Conservation (phyloP, 306 rosid species). For the Lotus japonicus region DNA sequence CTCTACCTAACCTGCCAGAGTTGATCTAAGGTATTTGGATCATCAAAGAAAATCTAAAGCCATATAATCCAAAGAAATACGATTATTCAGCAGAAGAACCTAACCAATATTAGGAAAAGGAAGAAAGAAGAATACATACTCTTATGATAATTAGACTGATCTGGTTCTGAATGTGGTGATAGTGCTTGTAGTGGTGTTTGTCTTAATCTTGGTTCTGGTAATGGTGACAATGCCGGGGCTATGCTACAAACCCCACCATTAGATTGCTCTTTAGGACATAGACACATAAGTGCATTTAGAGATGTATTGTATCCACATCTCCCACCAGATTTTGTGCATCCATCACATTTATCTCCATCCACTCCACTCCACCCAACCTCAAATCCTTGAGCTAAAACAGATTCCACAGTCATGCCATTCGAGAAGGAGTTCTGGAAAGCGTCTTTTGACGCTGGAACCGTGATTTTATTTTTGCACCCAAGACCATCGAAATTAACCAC, state of each 20-base stretch:
- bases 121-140: slow-evolving; percentile 26
- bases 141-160: not conserved
- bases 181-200: not conserved
- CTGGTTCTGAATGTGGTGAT: not conserved
- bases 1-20: not conserved
- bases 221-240: not conserved
- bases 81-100: not conserved
- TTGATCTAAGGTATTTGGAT: not conserved
- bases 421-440: not conserved
- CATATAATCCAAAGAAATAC: not conserved
- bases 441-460: not conserved
- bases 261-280: slow-evolving; percentile 17
- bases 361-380: slow-evolving; percentile 29
- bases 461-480: slow-evolving; percentile 16
- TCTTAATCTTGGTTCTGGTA: not conserved
- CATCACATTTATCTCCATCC: not conserved
- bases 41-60: not conserved
- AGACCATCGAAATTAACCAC: not conserved
- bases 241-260: not conserved
- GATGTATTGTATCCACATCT: slow-evolving; percentile 31
- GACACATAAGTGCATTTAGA: slow-evolving; percentile 12
- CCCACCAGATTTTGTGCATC: slow-evolving; percentile 20
- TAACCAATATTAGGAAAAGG: slow-evolving; percentile 4
- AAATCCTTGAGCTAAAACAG: slow-evolving; percentile 29
- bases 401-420: not conserved